Percentiles rank a stretch among this genome's conserved stretches.
Evolutionary conservation across 2,329 filamentous ascomycete species (phyloP).

Genomic region (Thelonectria olida): DNA sequence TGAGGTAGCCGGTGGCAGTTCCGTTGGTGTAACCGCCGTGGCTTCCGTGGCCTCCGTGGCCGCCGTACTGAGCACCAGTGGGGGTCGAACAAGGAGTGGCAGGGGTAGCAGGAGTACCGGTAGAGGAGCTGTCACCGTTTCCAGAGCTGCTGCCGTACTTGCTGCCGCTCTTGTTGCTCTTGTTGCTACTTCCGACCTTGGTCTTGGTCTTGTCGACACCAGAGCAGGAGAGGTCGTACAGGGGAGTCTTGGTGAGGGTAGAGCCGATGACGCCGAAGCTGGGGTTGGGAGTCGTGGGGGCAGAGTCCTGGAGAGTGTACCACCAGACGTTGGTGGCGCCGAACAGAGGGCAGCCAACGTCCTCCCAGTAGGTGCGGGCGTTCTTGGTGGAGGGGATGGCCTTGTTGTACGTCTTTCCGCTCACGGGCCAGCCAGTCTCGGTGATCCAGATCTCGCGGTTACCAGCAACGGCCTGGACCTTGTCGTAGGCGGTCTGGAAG

Average conservation of each 20-base stretch:
- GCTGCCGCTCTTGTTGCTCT: not conserved
- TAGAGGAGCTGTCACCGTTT: not conserved
- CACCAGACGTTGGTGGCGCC: conserved; percentile 75
- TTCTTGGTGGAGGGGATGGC: conserved; percentile 73
- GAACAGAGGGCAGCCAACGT: conserved; percentile 78
- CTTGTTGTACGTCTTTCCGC: conserved; percentile 68
- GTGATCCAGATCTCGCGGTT: conserved; percentile 85
- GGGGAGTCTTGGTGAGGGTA: conserved; percentile 60
- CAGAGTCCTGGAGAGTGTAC: conserved; percentile 78
- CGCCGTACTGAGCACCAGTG: not conserved
- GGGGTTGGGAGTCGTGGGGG: conserved; percentile 67
- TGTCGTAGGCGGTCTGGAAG: conserved; percentile 73
- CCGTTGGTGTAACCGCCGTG: not conserved
- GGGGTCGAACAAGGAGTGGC: conserved; percentile 23
- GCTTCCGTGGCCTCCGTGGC: not conserved
- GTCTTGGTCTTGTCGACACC: conserved; percentile 31
- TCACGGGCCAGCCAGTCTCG: conserved; percentile 88
- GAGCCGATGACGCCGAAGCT: conserved; percentile 76
- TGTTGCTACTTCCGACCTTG: conserved; percentile 15
- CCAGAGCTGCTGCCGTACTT: conserved; percentile 5
- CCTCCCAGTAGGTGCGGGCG: conserved; percentile 82
- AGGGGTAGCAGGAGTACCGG: conserved; percentile 10
- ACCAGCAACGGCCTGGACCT: conserved; percentile 65
- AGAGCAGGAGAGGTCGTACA: conserved; percentile 69
- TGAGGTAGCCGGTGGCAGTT: conserved; percentile 7